Evolutionary conservation across 495 filamentous ascomycete genomes (phyloP).

Genomic region (Clohesyomyces aquaticus): DNA sequence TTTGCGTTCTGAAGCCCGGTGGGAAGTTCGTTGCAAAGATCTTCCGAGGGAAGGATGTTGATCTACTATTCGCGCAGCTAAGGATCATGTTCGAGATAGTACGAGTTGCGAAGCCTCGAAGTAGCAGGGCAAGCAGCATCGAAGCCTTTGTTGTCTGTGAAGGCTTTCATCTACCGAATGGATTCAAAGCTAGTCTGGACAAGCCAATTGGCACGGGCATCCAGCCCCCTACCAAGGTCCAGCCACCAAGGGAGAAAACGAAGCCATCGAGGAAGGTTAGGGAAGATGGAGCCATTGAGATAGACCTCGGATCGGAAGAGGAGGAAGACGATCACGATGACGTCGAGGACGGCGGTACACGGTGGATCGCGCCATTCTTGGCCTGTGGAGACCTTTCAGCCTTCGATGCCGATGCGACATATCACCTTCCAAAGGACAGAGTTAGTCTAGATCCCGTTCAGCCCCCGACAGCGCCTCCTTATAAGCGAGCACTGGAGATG

Average conservation of each 20-base stretch:
- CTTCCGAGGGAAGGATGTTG: conserved; percentile 90
- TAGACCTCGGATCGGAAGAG: conserved; percentile 55
- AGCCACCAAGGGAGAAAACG: conserved; percentile 45
- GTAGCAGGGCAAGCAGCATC: conserved; percentile 88
- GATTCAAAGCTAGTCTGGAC: conserved; percentile 66
- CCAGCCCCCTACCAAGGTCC: conserved; percentile 45
- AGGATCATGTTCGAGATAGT: conserved; percentile 87
- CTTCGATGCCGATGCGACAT: conserved; percentile 93
- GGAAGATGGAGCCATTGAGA: conserved; percentile 61
- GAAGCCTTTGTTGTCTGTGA: conserved; percentile 97
- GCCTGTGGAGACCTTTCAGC: conserved; percentile 95
- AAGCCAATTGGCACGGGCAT: conserved; percentile 65
- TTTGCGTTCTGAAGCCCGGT: conserved; percentile 87
- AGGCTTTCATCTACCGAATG: conserved; percentile 68
- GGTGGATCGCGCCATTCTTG: conserved; percentile 92
- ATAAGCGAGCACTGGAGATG: conserved; percentile 86
- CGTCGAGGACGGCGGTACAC: conserved; percentile 41
- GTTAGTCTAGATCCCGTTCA: conserved; percentile 91
- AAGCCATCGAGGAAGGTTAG: conserved; percentile 37
- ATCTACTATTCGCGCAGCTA: conserved; percentile 88
- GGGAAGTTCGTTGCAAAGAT: conserved; percentile 98
- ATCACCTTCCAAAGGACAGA: conserved; percentile 76
- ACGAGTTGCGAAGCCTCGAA: conserved; percentile 88
- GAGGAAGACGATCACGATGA: conserved; percentile 49
- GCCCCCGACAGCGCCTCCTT: conserved; percentile 93